These are phyloP conservation scores for Chalara sp. DNA, from an alignment of 2,329 filamentous ascomycete genomes.

Conservation along the genomic window DNA sequence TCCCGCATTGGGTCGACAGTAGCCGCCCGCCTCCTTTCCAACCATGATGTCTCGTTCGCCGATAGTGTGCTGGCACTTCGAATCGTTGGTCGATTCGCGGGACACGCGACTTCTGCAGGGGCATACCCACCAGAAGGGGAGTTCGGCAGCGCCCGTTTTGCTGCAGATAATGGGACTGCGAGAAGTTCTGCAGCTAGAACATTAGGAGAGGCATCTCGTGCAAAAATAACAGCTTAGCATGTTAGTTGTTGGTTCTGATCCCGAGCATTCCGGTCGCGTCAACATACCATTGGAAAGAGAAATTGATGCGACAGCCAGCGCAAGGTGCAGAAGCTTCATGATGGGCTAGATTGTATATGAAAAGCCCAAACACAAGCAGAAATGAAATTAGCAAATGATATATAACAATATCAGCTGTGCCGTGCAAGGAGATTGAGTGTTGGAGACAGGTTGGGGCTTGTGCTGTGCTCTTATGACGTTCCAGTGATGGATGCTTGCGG, in stretches of 20 bases:
- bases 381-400: too few relatives aligned
- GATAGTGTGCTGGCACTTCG: slow-evolving; percentile 59
- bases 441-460: too few relatives aligned
- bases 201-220: slow-evolving; percentile 16
- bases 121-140: slow-evolving; percentile 58
- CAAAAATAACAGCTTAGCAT: slow-evolving; percentile 8
- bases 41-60: slow-evolving; percentile 65
- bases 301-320: too few relatives aligned
- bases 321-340: too few relatives aligned
- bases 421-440: too few relatives aligned
- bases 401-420: too few relatives aligned
- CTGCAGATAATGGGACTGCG: slow-evolving; percentile 12
- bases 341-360: too few relatives aligned
- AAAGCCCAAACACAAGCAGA: too few relatives aligned
- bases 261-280: too few relatives aligned
- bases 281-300: too few relatives aligned
- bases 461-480: too few relatives aligned
- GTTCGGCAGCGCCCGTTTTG: slow-evolving; percentile 24
- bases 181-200: slow-evolving; percentile 12
- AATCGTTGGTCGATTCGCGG: slow-evolving; percentile 60
- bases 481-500: too few relatives aligned
- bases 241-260: background rate
- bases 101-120: slow-evolving; percentile 63
- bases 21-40: slow-evolving; percentile 61
- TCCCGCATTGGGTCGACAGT: slow-evolving; percentile 70